Evolutionary conservation across 352 stramenopile genomes (phyloP), one percentile per base, ranked within the genome.

Genomic region (Pythium myriotylum): DNA sequence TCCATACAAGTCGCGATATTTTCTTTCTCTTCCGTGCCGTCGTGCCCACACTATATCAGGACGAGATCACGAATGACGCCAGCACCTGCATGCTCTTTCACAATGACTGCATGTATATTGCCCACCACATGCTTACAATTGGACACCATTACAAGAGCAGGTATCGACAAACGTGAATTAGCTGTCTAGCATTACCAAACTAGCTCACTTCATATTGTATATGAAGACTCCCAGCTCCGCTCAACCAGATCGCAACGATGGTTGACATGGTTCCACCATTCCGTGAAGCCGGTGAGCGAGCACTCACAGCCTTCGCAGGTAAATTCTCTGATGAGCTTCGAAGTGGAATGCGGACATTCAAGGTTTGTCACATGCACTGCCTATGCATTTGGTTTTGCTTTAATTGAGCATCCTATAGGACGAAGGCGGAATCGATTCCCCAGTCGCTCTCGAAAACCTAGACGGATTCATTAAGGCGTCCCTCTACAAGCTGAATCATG

Each of bases 81-180:
- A 77, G 73, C 17, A 71, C 72, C 0, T 84, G 79, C 54, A 92
- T 93, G 84, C 82, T 94, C 9, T 88, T 81, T 61, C 86, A 94
- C 74, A 94, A 94, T 22, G 86, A 94, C 65, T 92, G 83, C 57
- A 71, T 92, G 24, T 94, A 91, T 64, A 81, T 92, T 29, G 76
- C 82, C 10, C 74, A 90, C 17, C 84, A 95, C 67, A 92, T 92
- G 84, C 65, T 93, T 32, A 76, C 82, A 4, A 81, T 92, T 20
- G 83, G 81, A 0, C 71, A 88, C 42, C 57, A 80, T 7, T 92
- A 94, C 78, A 93, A 93, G 47, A 74, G 72, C 47, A 69, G 78
- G 81, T 87, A 10, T 5, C 5, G 29, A 10, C 29, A 10, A 5
- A n/a, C n/a, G n/a, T n/a, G n/a, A n/a, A n/a, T n/a, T n/a, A n/a